Evolutionary conservation across 2,329 filamentous ascomycete genomes (phyloP), one percentile per base, ranked within the genome.

Genomic region (Drechslera avenae): DNA sequence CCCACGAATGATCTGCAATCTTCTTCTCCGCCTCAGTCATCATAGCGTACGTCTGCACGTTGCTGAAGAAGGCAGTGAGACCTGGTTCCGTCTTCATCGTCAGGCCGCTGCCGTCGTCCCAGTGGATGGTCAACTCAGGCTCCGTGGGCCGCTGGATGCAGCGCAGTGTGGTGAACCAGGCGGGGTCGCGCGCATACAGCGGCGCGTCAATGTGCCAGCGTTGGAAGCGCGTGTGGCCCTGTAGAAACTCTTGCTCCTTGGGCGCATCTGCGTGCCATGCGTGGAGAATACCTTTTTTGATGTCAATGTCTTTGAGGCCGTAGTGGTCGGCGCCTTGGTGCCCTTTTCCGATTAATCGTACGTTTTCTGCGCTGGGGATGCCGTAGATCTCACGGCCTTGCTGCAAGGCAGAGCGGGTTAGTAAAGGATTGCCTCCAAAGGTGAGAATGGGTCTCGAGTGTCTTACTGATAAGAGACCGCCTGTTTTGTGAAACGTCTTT

Each of bases 141-240:
- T 63, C 59, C 6, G 63, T 68, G 2, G 77, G 76, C 9, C 72
- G 66, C 50, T 71, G 75, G 44, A 77, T 44, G 33, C 69, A 73
- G 4, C 75, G 73, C 3, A 78, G 65, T 2, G 75, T 75, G 4
- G 75, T 78, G 56, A 77, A 77, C 68, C 71, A 75, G 1, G 76
- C 72, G 0, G 75, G 76, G 21, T 78, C 71, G 4, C 71, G 67
- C 3, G 57, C 73, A 52, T 78, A 78, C 1, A 79, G 65, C 1
- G 77, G 75, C 6, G 75, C 78, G 50, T 80, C 77, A n/a, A 79
- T 76, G 51, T 80, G 78, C 78, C 78, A 80, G 19, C 75, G 66
- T 39, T 79, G 77, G 50, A 79, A 79, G 14, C 77, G 75, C 0
- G 75, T 78, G 35, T 76, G 69, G 8, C 78, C 77, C 4, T 63